Evolutionary conservation across 805 yeast genomes (phyloP).

Genomic region (Saturnispora bothae): DNA sequence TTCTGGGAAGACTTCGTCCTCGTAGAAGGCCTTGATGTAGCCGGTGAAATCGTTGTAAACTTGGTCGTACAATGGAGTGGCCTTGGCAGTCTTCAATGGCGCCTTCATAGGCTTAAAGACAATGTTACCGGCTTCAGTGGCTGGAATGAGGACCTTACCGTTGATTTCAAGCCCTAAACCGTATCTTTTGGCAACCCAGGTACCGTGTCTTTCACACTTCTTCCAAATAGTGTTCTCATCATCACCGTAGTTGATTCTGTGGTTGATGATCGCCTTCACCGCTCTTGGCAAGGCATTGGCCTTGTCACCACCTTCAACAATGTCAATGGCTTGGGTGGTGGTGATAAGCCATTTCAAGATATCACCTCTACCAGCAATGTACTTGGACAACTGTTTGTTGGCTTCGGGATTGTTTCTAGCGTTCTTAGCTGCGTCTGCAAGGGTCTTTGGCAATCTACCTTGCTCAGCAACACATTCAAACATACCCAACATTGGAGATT

Average conservation of each 20-base stretch:
- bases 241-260: constrained; percentile 46
- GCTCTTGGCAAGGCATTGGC: constrained; percentile 69
- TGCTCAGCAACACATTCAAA: constrained; percentile 58
- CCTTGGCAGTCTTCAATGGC: constrained; percentile 33
- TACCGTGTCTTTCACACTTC: constrained; percentile 25
- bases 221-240: constrained; percentile 25
- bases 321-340: constrained; percentile 61
- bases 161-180: constrained; percentile 28
- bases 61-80: constrained; percentile 32
- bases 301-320: constrained; percentile 63
- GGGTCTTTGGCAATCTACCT: constrained; percentile 14
- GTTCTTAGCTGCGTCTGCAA: constrained; percentile 10
- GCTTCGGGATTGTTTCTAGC: constrained; percentile 24
- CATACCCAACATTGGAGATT: constrained; percentile 50
- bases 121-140: constrained; percentile 20
- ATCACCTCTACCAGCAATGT: constrained; percentile 14
- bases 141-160: constrained; percentile 22
- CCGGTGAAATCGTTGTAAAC: constrained; percentile 54
- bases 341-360: constrained; percentile 32
- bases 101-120: constrained; percentile 13
- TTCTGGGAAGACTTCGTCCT: constrained; percentile 32
- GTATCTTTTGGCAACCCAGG: constrained; percentile 25
- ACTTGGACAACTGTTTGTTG: constrained; percentile 27
- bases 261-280: constrained; percentile 45
- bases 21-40: constrained; percentile 49